phyloP scores from a whole-genome alignment of 495 filamentous ascomycete species.

The Jackrogersella multiformis region DNA sequence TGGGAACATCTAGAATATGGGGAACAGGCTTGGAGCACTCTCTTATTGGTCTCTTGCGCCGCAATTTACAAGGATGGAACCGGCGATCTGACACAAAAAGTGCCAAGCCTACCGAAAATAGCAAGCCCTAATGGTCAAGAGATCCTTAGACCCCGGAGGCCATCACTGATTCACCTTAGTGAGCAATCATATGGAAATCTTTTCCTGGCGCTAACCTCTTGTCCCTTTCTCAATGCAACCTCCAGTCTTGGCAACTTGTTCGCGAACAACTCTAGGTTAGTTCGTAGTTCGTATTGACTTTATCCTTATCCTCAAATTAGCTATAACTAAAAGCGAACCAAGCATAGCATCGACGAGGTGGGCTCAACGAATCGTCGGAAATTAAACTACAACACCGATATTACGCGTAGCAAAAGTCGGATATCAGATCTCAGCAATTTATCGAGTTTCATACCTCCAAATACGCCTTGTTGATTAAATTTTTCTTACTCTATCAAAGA shows the following conservation, averaged over 20 bases:
- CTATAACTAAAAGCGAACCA: not conserved
- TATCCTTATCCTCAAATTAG: conserved; percentile 5
- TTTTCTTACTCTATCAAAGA: not conserved
- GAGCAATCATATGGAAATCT: conserved; percentile 27
- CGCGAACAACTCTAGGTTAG: conserved; percentile 18
- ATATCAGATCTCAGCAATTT: conserved; percentile 3
- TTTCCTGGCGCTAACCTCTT: conserved; percentile 1
- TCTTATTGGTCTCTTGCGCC: conserved; percentile 17
- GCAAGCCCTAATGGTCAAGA: conserved; percentile 6
- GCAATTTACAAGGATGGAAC: conserved; percentile 17
- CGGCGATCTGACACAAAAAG: conserved; percentile 27
- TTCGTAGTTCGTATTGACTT: conserved; percentile 11
- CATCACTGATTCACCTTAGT: conserved; percentile 20
- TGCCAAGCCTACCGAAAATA: conserved; percentile 24
- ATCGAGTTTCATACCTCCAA: conserved; percentile 14
- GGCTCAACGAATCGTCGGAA: conserved; percentile 3
- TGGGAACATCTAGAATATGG: conserved; percentile 40
- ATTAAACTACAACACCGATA: conserved; percentile 7
- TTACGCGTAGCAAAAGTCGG: conserved; percentile 1
- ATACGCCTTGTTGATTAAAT: not conserved
- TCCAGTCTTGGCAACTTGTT: conserved; percentile 33
- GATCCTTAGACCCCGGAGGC: conserved; percentile 10
- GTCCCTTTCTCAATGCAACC: conserved; percentile 9
- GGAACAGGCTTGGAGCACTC: conserved; percentile 22
- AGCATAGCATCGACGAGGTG: not conserved